Percentiles rank a stretch among this genome's conserved stretches.
These are phyloP conservation scores for Emiliania huxleyi DNA, from an alignment of 78 protist genomes.

Conservation along the genomic window DNA sequence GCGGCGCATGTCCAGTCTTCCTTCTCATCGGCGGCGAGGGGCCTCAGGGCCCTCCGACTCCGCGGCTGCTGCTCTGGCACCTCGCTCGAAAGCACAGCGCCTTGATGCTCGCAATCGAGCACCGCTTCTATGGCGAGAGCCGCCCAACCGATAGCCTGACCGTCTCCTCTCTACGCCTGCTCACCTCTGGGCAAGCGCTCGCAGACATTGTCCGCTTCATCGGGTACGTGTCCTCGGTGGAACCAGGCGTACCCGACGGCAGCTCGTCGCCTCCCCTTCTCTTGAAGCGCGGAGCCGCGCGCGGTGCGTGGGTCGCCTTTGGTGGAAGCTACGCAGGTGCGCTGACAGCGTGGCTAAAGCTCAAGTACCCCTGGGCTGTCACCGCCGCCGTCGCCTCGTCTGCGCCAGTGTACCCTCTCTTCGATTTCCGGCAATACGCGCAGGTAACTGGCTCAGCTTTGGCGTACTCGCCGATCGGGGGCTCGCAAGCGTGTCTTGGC, in stretches of 20 bases:
- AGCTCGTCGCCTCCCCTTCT: neutral
- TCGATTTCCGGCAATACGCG: constrained; percentile 38
- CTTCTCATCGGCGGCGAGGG: constrained; percentile 53
- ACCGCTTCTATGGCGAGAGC: constrained; percentile 52
- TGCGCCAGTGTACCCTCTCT: constrained; percentile 27
- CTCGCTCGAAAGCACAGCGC: constrained; percentile 44
- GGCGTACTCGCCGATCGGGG: neutral
- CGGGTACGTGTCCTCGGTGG: neutral
- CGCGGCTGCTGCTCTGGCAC: neutral
- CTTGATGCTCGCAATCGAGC: constrained; percentile 52
- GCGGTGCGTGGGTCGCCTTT: neutral
- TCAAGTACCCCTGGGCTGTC: constrained; percentile 6
- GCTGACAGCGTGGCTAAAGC: constrained; percentile 13
- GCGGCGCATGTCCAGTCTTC: constrained; percentile 34
- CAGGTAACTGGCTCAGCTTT: neutral
- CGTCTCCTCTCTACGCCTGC: neutral
- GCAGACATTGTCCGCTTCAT: constrained; percentile 52
- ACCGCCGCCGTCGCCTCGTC: neutral
- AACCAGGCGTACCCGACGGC: neutral
- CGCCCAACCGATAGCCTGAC: neutral
- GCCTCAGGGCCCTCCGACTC: constrained; percentile 27
- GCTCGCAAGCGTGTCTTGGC: neutral
- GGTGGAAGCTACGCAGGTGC: constrained; percentile 56
- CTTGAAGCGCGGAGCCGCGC: neutral
- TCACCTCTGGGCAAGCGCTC: constrained; percentile 45